Evolutionary conservation across 176 grass and related monocot genomes (phyloP).

Genomic region (Cenchrus fungigraminus): DNA sequence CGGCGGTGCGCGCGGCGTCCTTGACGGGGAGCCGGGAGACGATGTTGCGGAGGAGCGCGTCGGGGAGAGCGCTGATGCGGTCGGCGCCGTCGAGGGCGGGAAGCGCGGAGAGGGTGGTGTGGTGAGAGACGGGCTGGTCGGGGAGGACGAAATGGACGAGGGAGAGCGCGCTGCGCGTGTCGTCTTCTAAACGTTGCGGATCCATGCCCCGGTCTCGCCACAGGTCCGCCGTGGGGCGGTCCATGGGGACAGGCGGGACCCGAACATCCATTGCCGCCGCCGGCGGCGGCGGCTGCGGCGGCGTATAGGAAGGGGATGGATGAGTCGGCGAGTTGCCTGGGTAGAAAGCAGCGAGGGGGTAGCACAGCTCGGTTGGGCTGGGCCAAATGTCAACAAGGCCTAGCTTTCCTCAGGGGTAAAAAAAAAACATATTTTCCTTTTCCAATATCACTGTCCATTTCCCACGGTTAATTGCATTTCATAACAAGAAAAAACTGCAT

Average conservation of each 20-base stretch:
- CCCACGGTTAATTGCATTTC: too few relatives aligned
- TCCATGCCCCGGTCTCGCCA: neutral
- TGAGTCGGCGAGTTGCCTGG: too few relatives aligned
- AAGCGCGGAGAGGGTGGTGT: neutral
- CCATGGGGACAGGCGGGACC: neutral
- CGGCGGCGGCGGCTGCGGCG: too few relatives aligned
- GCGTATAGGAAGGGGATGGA: too few relatives aligned
- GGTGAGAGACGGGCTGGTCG: neutral
- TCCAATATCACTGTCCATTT: too few relatives aligned
- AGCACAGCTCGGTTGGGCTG: too few relatives aligned
- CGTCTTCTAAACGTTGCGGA: neutral
- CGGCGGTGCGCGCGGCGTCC: neutral
- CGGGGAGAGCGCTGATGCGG: conserved; percentile 1
- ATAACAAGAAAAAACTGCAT: too few relatives aligned
- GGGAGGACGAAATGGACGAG: neutral
- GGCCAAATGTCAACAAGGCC: too few relatives aligned
- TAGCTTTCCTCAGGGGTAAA: too few relatives aligned
- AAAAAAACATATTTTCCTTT: too few relatives aligned
- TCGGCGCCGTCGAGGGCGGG: neutral
- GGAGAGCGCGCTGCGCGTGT: neutral
- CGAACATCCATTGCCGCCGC: neutral
- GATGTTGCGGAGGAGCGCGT: conserved; percentile 5
- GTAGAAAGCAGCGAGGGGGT: too few relatives aligned
- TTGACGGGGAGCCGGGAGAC: conserved; percentile 22
- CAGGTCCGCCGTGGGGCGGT: neutral